Evolutionary conservation across 2,329 filamentous ascomycete genomes (phyloP), one percentile per base, ranked within the genome.

Genomic region (Sphaerulina vaccinii): DNA sequence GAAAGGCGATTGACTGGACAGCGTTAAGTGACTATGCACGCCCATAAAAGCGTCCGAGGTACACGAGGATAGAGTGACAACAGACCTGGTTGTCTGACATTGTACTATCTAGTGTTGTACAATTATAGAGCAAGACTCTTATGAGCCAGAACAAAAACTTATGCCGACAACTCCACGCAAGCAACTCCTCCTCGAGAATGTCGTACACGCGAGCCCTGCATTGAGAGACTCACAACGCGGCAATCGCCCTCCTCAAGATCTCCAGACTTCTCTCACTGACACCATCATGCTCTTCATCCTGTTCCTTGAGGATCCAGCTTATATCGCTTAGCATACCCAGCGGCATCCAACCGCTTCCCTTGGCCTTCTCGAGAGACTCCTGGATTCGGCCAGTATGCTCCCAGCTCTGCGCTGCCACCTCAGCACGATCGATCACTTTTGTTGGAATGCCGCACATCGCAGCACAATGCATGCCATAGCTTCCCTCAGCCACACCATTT

Each of bases 391-490:
- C 92, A 0, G 93, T 97, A 70, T 96, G 90, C 73, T 99, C 93
- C 90, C 93, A 97, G 64, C 90, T 88, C 61, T 79, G 84, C 1
- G 93, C 93, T 5, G 93, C 93, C 18, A 85, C 82, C 71, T 99
- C 93, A 0, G 93, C 93, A 18, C 87, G 77, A 66, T 91, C 85
- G 56, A 99, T 90, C 13, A 99, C 84, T 49, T 85, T 85, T 38
- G 77, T 76, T 0, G 90, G 83, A 58, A 99, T 97, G 1, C 93
- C 93, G 64, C 93, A 99, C 93, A 99, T 99, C 54, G 90, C 86
- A 1, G 93, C 93, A 68, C 93, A 99, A 70, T 99, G 93, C 93
- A 99, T 99, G 63, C 93, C 93, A 66, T 97, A 99, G 65, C 89
- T 95, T 13, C 93, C 93, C 70, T 97, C 91, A 0, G 93, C 93